Conservation (phyloP, 208 protist species). For the Leishmania lainsoni region DNA sequence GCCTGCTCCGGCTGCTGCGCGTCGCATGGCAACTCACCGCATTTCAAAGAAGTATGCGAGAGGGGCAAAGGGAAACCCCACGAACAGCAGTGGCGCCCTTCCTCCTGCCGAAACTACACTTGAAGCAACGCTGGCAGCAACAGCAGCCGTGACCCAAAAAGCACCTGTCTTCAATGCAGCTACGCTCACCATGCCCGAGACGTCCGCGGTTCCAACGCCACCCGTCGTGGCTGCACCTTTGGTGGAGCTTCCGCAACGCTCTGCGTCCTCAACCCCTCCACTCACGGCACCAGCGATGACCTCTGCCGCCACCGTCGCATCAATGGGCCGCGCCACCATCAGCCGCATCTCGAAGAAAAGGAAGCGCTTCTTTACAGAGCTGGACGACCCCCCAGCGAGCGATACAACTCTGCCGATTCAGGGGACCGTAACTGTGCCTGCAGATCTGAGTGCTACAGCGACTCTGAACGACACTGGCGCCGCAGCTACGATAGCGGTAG, state of each 20-base stretch:
- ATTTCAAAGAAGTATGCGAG: background rate
- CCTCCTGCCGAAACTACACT: background rate
- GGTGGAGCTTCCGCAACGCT: background rate
- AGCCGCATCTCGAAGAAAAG: background rate
- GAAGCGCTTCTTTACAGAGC: constrained; percentile 4
- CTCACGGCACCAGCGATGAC: background rate
- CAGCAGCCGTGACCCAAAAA: constrained; percentile 1
- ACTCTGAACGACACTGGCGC: background rate
- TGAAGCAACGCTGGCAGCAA: background rate
- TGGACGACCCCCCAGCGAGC: background rate
- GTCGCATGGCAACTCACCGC: background rate
- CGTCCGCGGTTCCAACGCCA: background rate
- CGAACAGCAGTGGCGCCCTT: background rate
- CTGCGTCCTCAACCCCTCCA: background rate
- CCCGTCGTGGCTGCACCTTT: background rate
- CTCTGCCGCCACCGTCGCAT: background rate
- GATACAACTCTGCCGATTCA: background rate
- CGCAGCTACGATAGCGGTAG: background rate
- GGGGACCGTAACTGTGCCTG: background rate
- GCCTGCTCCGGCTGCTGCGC: constrained; percentile 1
- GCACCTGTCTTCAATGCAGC: background rate
- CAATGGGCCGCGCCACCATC: background rate
- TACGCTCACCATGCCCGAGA: background rate
- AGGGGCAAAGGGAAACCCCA: background rate
- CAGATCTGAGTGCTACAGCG: background rate